Evolutionary conservation across 2,329 filamentous ascomycete species (phyloP).

Genomic region (Aspergillus sp.): DNA sequence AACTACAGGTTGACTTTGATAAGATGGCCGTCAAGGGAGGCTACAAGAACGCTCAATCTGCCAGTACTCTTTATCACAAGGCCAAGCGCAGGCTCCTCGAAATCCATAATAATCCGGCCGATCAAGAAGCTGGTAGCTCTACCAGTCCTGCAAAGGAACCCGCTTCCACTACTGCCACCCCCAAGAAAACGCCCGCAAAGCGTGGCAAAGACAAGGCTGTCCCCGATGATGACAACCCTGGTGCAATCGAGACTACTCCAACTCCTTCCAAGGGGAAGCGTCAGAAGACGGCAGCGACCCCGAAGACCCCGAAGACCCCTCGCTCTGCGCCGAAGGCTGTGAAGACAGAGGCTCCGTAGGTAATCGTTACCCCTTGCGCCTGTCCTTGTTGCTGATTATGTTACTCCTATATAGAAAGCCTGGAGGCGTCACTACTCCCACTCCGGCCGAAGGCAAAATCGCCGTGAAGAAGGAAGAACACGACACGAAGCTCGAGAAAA

Average conservation of each 20-base stretch:
- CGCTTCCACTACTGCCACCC: conserved; percentile 10
- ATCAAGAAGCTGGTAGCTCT: not conserved
- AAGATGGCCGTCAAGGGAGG: conserved; percentile 39
- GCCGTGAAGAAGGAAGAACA: not conserved
- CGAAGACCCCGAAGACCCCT: conserved; percentile 26
- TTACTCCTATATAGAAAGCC: too few relatives aligned
- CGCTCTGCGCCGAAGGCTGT: conserved; percentile 9
- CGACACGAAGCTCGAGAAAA: too few relatives aligned
- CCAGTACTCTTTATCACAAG: conserved; percentile 37
- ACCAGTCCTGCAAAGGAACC: not conserved
- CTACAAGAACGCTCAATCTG: conserved; percentile 40
- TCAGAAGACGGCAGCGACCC: conserved; percentile 22
- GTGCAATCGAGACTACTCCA: conserved; percentile 4
- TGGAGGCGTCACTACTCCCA: not conserved
- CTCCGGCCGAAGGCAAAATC: not conserved
- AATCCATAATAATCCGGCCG: too few relatives aligned
- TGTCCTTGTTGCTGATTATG: not conserved
- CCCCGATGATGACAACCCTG: conserved; percentile 10
- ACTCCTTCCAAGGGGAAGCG: conserved; percentile 24
- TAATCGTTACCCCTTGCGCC: not conserved
- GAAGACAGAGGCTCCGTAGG: not conserved
- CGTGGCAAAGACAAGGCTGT: conserved; percentile 23
- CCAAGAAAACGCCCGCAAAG: conserved; percentile 24
- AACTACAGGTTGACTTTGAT: conserved; percentile 41
- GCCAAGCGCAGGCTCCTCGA: conserved; percentile 42